Evolutionary conservation across 192 early-diverging fungal species (phyloP), one percentile per base, ranked within the genome.

Genomic region (Chytriomyces confervae): DNA sequence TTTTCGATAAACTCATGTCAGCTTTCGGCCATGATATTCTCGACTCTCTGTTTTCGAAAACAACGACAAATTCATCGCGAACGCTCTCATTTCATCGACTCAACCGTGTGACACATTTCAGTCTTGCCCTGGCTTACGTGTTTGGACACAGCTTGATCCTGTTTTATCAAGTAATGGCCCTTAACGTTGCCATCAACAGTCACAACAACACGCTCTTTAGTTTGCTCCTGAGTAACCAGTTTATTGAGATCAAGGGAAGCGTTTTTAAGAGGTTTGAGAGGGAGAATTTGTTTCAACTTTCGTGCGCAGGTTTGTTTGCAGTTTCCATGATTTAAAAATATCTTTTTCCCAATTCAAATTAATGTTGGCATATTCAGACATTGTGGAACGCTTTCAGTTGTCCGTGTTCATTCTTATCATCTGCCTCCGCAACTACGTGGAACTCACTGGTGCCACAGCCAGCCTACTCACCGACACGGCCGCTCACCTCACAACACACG

Each of bases 231-330:
- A 94, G 92, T 47, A 98, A 98, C 77, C 98, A 98, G 85, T 99
- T 99, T 89, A 94, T 96, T 7, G 98, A 99, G 78, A 96, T 99
- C 81, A 99, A 99, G 77, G 91, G 94, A 72, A 93, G 91, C 53
- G 98, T 99, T 6, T 99, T 98, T 72, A 99, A 99, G 75, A 91
- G 91, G 63, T 98, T 95, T 89, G 98, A 99, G 82, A 90, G 91
- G 76, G 98, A 97, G 74, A 97, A 97, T 81, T 84, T 99, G 72
- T 99, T 98, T 80, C 97, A 99, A 78, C 78, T 99, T 10, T 90
- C 89, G 53, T 99, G 97, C 81, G 90, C 90, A 53, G 97, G 93
- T 94, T 83, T 68, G 83, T 66, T n/a, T 7, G 1, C 46, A 13
- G 9, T 49, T 53, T 62, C 10, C 80, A 9, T 9, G 16, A 5